Conservation (phyloP, 116 monocot genomes). For the Posidonia oceanica region DNA sequence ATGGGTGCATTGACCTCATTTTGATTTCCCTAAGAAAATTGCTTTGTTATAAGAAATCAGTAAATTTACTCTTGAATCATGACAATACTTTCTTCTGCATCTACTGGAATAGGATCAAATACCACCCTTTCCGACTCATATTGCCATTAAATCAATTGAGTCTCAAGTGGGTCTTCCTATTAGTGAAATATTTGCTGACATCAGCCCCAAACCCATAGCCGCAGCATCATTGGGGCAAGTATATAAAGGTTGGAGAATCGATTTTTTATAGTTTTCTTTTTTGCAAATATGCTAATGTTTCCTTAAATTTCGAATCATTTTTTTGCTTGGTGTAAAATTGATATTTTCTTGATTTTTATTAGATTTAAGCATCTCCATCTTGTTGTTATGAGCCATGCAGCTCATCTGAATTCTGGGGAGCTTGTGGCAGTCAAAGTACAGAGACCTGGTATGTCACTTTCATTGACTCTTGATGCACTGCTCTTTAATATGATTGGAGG, state of each 20-base stretch:
- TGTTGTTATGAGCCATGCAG: constrained; percentile 50
- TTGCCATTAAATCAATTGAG: constrained; percentile 81
- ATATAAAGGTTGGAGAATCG: constrained; percentile 66
- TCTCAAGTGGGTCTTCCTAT: constrained; percentile 69
- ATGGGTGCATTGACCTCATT: too few species aligned
- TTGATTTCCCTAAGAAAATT: too few species aligned
- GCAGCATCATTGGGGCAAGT: constrained; percentile 96
- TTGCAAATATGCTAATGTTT: background rate
- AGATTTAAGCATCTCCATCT: background rate
- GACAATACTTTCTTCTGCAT: background rate
- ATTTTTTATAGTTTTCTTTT: background rate
- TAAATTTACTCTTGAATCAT: too few species aligned
- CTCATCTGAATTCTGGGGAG: constrained; percentile 92
- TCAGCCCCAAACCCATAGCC: constrained; percentile 72
- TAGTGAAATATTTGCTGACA: constrained; percentile 68
- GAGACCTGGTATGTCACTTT: constrained; percentile 80
- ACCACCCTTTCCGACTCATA: constrained; percentile 79
- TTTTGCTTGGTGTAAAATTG: background rate
- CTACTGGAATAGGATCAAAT: constrained; percentile 66
- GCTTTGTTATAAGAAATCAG: too few species aligned
- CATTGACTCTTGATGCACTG: constrained; percentile 86
- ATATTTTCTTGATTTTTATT: background rate
- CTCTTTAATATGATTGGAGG: constrained; percentile 96
- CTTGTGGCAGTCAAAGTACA: constrained; percentile 97
- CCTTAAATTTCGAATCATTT: background rate